Percentiles rank a stretch among this genome's conserved stretches.
These are phyloP conservation scores for Scenedesmus sp. DNA, from an alignment of 163 green algal genomes.

Conservation along the genomic window DNA sequence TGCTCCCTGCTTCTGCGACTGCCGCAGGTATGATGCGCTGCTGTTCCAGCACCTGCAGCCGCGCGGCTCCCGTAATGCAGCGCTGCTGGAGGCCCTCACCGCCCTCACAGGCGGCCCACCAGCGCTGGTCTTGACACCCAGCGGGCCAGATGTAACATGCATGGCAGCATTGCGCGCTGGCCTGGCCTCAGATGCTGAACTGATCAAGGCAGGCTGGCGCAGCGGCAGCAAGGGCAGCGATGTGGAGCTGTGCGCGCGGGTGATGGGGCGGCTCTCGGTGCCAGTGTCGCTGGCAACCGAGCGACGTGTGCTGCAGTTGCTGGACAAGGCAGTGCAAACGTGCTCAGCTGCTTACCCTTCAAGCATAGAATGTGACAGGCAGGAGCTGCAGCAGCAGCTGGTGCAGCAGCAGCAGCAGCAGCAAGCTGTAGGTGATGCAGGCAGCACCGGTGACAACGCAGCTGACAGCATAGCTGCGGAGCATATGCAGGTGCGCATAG, in stretches of 20 bases:
- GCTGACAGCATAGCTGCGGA: background rate
- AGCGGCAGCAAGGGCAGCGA: slow-evolving; percentile 52
- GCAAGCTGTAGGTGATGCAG: background rate
- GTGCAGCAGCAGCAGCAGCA: slow-evolving; percentile 14
- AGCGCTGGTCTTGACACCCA: slow-evolving; percentile 42
- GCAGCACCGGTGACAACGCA: background rate
- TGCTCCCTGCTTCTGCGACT: background rate
- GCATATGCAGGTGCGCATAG: background rate
- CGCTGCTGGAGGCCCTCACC: slow-evolving; percentile 56
- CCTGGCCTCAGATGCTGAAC: slow-evolving; percentile 59
- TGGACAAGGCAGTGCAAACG: slow-evolving; percentile 6
- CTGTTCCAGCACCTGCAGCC: slow-evolving; percentile 21
- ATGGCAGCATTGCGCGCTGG: slow-evolving; percentile 60
- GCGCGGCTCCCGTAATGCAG: slow-evolving; percentile 40
- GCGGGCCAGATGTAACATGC: slow-evolving; percentile 58
- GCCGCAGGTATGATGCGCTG: slow-evolving; percentile 44
- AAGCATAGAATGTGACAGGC: slow-evolving; percentile 53
- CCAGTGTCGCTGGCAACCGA: slow-evolving; percentile 50
- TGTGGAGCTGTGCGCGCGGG: slow-evolving; percentile 58
- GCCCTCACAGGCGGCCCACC: slow-evolving; percentile 48
- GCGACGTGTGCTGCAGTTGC: slow-evolving; percentile 50
- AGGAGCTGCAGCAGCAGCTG: slow-evolving; percentile 38
- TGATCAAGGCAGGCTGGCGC: slow-evolving; percentile 68
- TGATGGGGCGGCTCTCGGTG: slow-evolving; percentile 63
- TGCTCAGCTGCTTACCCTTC: slow-evolving; percentile 52